Base-by-base conservation (phyloP, 805 yeast genomes). In the Starmerella sp. region DNA sequence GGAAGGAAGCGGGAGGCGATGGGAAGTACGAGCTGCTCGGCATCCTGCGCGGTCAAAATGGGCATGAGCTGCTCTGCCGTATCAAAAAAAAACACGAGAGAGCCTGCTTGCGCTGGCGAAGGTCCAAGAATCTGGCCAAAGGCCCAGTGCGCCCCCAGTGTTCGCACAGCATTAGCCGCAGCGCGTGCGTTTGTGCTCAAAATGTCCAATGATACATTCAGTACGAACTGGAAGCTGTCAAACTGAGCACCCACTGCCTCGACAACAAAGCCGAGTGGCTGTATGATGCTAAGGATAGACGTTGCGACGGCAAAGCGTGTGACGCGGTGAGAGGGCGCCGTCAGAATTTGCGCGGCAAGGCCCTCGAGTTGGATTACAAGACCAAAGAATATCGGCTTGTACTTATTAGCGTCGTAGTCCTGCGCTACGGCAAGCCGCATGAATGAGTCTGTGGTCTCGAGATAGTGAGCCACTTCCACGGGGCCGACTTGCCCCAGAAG, bases 301-400 rank as follows among this genome's bases (percentile, higher is more conserved):
- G 35, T 29, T 3, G 60, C 59, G 0, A 57, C 30, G 2, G 34
- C 35, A 7, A 43, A 9, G 38, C 55, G 39, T 39, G 41, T 8
- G 41, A 31, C 36, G 30, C 46, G 22, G 13, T 6, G 48, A 10
- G 38, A 2, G 5, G 14, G n/a, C 3, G 34, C 5, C 15, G 37
- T 17, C 13, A 61, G 50, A 10, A 57, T 15, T 36, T 53, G 61
- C 17, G 42, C 17, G 37, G 51, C 54, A 10, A 62, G 32, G 2
- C 64, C 64, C 51, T 60, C 57, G 8, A 62, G 49, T 30, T 62
- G 64, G 13, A 62, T 44, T 0, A 54, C 17, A 5, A 59, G 49
- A 6, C 63, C 64, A 37, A 62, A 62, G 5, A 59, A 39, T 28
- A 60, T 38, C 10, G 54, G 42, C 36, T 57, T 60, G 39, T 50